Evolutionary conservation across 2,329 filamentous ascomycete genomes (phyloP).

Genomic region (Aspergillus flavus): DNA sequence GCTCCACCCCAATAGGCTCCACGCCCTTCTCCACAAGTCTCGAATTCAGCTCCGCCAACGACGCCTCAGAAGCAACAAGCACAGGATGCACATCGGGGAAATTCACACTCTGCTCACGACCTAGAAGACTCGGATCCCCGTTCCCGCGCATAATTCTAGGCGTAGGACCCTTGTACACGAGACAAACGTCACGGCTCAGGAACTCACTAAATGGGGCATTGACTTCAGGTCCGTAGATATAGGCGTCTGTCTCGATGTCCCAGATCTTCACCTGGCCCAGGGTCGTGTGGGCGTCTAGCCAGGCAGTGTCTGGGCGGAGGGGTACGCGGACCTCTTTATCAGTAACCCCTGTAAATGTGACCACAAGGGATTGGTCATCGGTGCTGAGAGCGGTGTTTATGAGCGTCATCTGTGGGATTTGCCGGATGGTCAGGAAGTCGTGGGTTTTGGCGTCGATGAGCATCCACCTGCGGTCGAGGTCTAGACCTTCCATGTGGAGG

Average conservation of each 20-base stretch:
- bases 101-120: slow-evolving; percentile 56
- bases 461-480: slow-evolving; percentile 69
- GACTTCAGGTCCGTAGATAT: slow-evolving; percentile 54
- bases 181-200: slow-evolving; percentile 56
- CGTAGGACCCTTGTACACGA: slow-evolving; percentile 65
- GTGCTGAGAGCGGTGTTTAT: slow-evolving; percentile 57
- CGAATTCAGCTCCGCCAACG: slow-evolving; percentile 60
- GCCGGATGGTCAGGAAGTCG: slow-evolving; percentile 65
- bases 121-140: slow-evolving; percentile 56
- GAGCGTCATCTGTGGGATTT: slow-evolving; percentile 63
- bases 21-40: slow-evolving; percentile 49
- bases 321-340: slow-evolving; percentile 54
- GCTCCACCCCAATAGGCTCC: slow-evolving; percentile 59
- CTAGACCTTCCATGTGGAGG: slow-evolving; percentile 59
- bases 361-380: slow-evolving; percentile 49
- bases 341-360: slow-evolving; percentile 49
- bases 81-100: slow-evolving; percentile 65
- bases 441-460: slow-evolving; percentile 57
- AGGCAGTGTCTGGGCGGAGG: slow-evolving; percentile 55
- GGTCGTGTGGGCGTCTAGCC: slow-evolving; percentile 58
- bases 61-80: slow-evolving; percentile 58
- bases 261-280: slow-evolving; percentile 59
- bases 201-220: slow-evolving; percentile 59
- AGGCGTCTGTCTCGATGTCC: slow-evolving; percentile 60
- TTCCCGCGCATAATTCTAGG: slow-evolving; percentile 59